Conservation (phyloP, 2,329 filamentous ascomycete species). For the Madurella fahalii region DNA sequence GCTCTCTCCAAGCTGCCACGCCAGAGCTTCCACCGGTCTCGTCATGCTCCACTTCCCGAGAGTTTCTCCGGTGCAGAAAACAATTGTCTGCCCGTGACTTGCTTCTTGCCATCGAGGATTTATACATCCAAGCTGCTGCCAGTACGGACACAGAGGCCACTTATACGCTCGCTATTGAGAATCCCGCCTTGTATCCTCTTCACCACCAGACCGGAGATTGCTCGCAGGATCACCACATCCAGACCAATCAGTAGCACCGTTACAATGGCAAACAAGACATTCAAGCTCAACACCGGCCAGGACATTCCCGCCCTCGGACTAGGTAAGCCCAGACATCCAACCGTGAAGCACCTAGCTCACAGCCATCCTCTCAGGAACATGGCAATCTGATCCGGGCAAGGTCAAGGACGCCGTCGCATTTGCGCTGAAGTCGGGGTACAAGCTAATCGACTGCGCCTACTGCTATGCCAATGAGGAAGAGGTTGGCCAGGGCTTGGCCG, state of each 20-base stretch:
- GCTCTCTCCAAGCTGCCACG: not conserved
- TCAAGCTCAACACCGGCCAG: conserved; percentile 61
- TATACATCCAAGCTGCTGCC: not conserved
- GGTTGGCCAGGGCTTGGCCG: conserved; percentile 72
- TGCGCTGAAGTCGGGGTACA: conserved; percentile 55
- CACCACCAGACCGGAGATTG: not conserved
- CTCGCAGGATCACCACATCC: not conserved
- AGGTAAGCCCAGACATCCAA: conserved; percentile 38
- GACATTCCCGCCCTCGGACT: conserved; percentile 62
- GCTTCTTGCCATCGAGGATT: not conserved
- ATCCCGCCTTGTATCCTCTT: not conserved
- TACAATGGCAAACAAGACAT: conserved; percentile 52
- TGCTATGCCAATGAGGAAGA: conserved; percentile 80
- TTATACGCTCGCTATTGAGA: not conserved
- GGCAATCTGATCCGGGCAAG: conserved; percentile 58
- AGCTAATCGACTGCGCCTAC: conserved; percentile 67
- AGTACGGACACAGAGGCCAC: not conserved
- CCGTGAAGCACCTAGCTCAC: not conserved
- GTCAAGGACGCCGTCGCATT: conserved; percentile 55
- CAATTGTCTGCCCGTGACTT: not conserved
- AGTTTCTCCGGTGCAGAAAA: not conserved
- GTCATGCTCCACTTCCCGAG: not conserved
- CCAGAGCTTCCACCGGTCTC: not conserved
- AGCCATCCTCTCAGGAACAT: conserved; percentile 52
- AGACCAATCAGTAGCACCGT: not conserved